Evolutionary conservation across 2,329 filamentous ascomycete genomes (phyloP), one percentile per base, ranked within the genome.

Genomic region (Penicillium sp.): DNA sequence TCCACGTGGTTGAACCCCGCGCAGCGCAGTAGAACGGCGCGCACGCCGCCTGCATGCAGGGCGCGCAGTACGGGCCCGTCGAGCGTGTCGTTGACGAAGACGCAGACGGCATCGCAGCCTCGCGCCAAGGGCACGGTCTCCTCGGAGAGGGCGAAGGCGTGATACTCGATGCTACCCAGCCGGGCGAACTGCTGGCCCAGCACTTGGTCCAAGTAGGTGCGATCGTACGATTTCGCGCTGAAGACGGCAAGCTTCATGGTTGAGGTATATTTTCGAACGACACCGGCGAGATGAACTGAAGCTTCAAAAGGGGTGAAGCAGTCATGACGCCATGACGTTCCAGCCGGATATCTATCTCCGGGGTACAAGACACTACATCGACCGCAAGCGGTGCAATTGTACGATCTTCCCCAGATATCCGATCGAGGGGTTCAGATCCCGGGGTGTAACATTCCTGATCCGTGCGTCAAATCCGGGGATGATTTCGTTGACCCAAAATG

Each of bases 1-100:
- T 88, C 81, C 52, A 88, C 80, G 60, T 86, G 83, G 73, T 88
- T 87, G 76, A 78, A 86, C 50, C 85, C 85, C 1, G 85, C 85
- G 68, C 85, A 88, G 46, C 85, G 83, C 49, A 88, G 76, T 22
- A 87, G 79, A 56, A 88, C 75, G 46, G 81, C 81, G 43, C 76
- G 76, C 40, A 85, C 76, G 61, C 83, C 83, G 38, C 67, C 57
- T 18, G 63, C 54, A 47, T 77, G 71, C 8, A 87, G 77, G 0
- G 73, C 70, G 18, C 73, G 67, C 39, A 87, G 74, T 35, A 86
- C 81, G 1, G 70, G 63, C 5, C 69, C 75, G 47, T 76, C 71
- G 18, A 86, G 73, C 4, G 69, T 69, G 69, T 88, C 85, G 68
- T 88, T 88, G 65, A 88, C 85, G 61, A 88, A 88, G 61, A 82